Evolutionary conservation across 352 stramenopile species (phyloP).

Genomic region (Globisporangium sylvaticum): DNA sequence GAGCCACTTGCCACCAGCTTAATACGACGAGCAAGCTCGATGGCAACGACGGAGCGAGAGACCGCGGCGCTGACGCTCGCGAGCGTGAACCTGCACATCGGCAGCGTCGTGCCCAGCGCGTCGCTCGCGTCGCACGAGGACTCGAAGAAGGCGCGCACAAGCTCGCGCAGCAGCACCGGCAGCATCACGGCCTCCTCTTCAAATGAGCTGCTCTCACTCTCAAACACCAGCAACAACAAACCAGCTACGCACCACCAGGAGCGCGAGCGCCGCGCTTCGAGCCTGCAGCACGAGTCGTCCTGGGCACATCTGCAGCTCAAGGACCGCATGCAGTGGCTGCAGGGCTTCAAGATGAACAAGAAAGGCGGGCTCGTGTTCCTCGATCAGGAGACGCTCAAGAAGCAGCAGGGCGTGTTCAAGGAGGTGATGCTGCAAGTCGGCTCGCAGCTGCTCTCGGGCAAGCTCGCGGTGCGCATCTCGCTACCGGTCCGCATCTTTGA

Average conservation of each 20-base stretch:
- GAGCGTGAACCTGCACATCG: slow-evolving; percentile 53
- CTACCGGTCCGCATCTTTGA: slow-evolving; percentile 78
- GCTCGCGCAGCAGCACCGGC: slow-evolving; percentile 5
- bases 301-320: slow-evolving; percentile 48
- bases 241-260: not conserved
- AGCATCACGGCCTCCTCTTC: no score
- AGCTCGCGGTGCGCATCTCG: slow-evolving; percentile 65
- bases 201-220: no score
- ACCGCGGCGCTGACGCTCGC: slow-evolving; percentile 29
- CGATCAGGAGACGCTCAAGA: slow-evolving; percentile 67
- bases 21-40: not conserved
- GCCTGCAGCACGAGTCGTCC: slow-evolving; percentile 19
- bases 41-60: slow-evolving; percentile 11
- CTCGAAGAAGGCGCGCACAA: slow-evolving; percentile 10
- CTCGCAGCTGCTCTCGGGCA: slow-evolving; percentile 62
- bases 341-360: slow-evolving; percentile 62
- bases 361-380: slow-evolving; percentile 64
- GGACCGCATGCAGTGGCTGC: slow-evolving; percentile 60
- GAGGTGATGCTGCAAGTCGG: slow-evolving; percentile 76
- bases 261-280: slow-evolving; percentile 8
- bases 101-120: slow-evolving; percentile 38
- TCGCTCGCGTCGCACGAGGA: slow-evolving; percentile 28
- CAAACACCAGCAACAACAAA: not conserved
- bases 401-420: slow-evolving; percentile 79
- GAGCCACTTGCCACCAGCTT: not conserved